Percentiles rank a stretch among this genome's conserved stretches.
Conservation (phyloP, 768 basidiomycete species). For the Tylopilus balloui region DNA sequence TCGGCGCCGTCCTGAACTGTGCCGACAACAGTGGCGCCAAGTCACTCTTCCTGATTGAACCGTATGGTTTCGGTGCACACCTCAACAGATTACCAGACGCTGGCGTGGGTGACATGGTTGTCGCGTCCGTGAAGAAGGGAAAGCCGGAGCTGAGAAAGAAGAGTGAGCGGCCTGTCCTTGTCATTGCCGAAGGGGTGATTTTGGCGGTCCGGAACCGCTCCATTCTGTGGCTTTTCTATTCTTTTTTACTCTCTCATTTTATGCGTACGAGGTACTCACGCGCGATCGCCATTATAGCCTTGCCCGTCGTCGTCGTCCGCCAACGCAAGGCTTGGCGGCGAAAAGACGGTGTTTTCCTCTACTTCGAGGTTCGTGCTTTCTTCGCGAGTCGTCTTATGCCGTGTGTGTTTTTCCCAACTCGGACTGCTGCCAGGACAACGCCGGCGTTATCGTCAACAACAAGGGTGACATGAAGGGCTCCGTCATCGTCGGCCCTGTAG, state of each 20-base stretch:
- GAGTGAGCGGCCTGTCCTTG: slow-evolving; percentile 66
- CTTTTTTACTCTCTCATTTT: not conserved
- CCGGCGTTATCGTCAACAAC: slow-evolving; percentile 95
- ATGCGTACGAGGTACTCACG: slow-evolving; percentile 6
- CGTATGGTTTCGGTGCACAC: slow-evolving; percentile 92
- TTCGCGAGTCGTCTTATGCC: not conserved
- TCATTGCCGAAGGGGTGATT: too few relatives aligned
- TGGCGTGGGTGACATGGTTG: slow-evolving; percentile 92
- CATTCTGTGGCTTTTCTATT: too few relatives aligned
- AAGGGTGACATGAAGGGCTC: slow-evolving; percentile 99
- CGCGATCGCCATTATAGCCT: slow-evolving; percentile 52
- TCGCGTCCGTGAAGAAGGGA: slow-evolving; percentile 98
- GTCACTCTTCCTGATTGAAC: slow-evolving; percentile 91
- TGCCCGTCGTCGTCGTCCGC: slow-evolving; percentile 95
- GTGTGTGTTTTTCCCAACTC: not conserved
- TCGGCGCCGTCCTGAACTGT: slow-evolving; percentile 93
- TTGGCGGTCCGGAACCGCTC: not conserved
- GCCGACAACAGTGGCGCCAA: slow-evolving; percentile 99
- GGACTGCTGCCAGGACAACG: slow-evolving; percentile 65
- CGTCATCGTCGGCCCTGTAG: slow-evolving; percentile 93
- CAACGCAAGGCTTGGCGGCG: slow-evolving; percentile 99
- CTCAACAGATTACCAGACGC: slow-evolving; percentile 97
- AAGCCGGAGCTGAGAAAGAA: slow-evolving; percentile 99
- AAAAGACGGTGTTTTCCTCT: slow-evolving; percentile 97
- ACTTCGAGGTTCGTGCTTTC: slow-evolving; percentile 73